Evolutionary conservation across 2,329 filamentous ascomycete species (phyloP).

Genomic region (Grosmannia huntii): DNA sequence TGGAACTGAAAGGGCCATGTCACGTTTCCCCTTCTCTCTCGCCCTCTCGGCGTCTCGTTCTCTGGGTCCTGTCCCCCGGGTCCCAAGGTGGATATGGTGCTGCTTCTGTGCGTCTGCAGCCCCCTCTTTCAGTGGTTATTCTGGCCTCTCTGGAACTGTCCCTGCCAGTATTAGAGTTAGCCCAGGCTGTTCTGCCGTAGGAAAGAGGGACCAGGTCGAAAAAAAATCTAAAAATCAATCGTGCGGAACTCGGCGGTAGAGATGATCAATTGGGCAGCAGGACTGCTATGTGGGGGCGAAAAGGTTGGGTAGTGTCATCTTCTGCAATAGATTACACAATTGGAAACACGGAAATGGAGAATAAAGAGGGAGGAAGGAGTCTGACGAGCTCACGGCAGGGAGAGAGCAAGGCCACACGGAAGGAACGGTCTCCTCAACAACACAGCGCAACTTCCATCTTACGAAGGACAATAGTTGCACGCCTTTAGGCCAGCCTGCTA

Average conservation of each 20-base stretch:
- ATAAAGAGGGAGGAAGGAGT: background rate
- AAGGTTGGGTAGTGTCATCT: background rate
- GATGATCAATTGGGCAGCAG: background rate
- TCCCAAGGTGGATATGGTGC: background rate
- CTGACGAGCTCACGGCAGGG: background rate
- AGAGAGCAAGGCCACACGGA: background rate
- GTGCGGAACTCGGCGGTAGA: background rate
- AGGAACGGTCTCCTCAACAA: background rate
- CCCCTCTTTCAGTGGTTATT: background rate
- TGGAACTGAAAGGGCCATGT: constrained; percentile 3
- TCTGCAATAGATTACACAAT: background rate
- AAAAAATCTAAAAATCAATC: background rate
- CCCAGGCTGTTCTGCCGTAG: background rate
- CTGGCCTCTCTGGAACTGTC: background rate
- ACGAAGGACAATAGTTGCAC: background rate
- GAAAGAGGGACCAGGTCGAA: background rate
- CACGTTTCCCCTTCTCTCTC: background rate
- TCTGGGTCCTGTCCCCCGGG: background rate
- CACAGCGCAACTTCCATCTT: background rate
- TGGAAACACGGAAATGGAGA: background rate
- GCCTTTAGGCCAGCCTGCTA: background rate
- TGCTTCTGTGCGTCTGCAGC: background rate
- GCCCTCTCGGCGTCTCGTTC: background rate
- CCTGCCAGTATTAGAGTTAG: background rate
- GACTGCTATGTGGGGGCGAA: background rate